A percentile compares a stretch with the other conserved stretches of the same genome.
Conservation (phyloP, 352 stramenopile genomes). For the Globisporangium lucens region DNA sequence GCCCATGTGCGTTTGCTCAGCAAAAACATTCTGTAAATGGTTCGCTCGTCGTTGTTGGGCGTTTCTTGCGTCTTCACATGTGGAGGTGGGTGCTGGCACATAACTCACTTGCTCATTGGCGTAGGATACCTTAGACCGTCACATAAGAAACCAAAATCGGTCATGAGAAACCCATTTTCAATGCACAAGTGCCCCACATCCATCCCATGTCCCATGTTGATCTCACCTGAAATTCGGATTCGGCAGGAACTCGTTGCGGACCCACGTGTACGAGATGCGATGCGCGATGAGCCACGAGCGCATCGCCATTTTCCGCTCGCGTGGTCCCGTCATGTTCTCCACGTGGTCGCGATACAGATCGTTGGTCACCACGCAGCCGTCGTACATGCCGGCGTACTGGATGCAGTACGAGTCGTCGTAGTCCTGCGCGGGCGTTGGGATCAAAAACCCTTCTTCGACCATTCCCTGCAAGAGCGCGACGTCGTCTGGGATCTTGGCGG, state of each 20-base stretch:
- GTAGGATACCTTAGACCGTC: slow-evolving; percentile 3
- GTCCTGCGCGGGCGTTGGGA: slow-evolving; percentile 82
- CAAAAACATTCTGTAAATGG: background rate
- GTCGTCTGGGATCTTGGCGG: slow-evolving; percentile 71
- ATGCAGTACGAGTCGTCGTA: slow-evolving; percentile 92
- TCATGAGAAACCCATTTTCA: slow-evolving; percentile 1
- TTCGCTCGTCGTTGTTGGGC: background rate
- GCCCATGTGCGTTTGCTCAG: background rate
- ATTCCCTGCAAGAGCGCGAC: slow-evolving; percentile 62
- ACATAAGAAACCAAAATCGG: background rate
- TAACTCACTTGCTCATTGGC: background rate
- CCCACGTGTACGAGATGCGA: slow-evolving; percentile 86
- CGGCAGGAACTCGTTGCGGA: slow-evolving; percentile 84
- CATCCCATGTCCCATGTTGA: background rate
- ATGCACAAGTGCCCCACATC: background rate
- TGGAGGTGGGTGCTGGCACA: background rate
- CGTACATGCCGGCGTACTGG: slow-evolving; percentile 73
- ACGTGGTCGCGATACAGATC: slow-evolving; percentile 87
- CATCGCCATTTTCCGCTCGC: slow-evolving; percentile 58
- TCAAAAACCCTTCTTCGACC: slow-evolving; percentile 64
- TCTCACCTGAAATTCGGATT: slow-evolving; percentile 80
- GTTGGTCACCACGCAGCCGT: slow-evolving; percentile 85
- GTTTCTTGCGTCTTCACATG: background rate
- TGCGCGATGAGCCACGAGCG: slow-evolving; percentile 64
- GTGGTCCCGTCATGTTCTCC: slow-evolving; percentile 55